Evolutionary conservation across 2,329 filamentous ascomycete species (phyloP).

Genomic region (Pseudogymnoascus sp.): DNA sequence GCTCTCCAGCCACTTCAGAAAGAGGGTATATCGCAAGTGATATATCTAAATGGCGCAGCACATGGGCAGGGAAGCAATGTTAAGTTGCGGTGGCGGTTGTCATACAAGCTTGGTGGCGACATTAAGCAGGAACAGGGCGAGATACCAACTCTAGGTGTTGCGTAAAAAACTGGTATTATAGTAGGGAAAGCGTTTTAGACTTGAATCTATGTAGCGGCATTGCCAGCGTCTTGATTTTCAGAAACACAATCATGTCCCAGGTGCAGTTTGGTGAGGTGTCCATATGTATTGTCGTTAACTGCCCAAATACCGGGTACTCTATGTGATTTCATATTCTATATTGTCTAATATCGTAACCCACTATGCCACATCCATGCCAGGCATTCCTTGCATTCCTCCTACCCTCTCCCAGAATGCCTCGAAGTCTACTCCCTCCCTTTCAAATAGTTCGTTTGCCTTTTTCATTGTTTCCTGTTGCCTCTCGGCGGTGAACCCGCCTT

Average conservation of each 20-base stretch:
- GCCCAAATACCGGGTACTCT: background rate
- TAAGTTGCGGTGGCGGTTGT: constrained; percentile 83
- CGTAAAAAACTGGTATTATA: constrained; percentile 32
- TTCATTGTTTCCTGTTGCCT: constrained; percentile 63
- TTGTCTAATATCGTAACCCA: background rate
- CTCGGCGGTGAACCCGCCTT: constrained; percentile 69
- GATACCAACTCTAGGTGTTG: constrained; percentile 69
- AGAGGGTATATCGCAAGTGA: constrained; percentile 70
- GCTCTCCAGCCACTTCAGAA: constrained; percentile 61
- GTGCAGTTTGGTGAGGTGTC: background rate
- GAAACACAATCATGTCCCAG: background rate
- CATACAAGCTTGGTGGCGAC: constrained; percentile 63
- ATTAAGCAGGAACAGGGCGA: constrained; percentile 74
- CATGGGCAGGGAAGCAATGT: constrained; percentile 63
- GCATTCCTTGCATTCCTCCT: constrained; percentile 50
- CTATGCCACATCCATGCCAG: constrained; percentile 34
- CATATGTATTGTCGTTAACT: background rate
- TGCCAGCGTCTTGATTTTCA: constrained; percentile 6
- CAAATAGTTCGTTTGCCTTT: constrained; percentile 69
- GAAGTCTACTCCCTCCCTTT: constrained; percentile 70
- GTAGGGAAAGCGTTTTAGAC: constrained; percentile 6
- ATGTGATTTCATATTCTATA: background rate
- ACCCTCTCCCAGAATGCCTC: constrained; percentile 69
- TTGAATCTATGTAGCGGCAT: constrained; percentile 7
- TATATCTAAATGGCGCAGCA: constrained; percentile 69